phyloP scores from a whole-genome alignment of 1,284 basidiomycete genomes.

The Tylopilus sp. region DNA sequence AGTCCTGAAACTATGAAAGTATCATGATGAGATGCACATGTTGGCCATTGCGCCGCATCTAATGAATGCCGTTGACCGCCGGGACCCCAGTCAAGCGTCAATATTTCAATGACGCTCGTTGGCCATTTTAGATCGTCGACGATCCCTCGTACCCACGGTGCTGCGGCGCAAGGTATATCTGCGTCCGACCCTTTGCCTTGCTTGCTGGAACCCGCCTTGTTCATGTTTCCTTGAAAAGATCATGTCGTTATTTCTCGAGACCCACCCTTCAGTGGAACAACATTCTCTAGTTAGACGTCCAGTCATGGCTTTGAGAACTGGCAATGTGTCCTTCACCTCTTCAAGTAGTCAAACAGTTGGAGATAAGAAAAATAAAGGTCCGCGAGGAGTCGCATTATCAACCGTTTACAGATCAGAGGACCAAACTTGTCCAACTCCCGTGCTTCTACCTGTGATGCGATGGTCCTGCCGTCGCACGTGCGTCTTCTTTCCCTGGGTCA shows the following conservation, averaged over 20 bases:
- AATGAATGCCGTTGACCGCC: background rate
- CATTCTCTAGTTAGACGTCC: background rate
- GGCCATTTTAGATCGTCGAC: background rate
- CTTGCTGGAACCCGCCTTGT: too few species aligned
- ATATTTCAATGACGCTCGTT: background rate
- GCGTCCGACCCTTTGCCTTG: background rate
- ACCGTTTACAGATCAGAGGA: background rate
- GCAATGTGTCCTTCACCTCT: background rate
- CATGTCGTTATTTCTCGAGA: too few species aligned
- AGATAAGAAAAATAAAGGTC: background rate
- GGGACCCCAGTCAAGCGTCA: background rate
- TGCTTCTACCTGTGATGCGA: background rate
- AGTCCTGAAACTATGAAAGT: background rate
- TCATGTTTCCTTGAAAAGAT: background rate
- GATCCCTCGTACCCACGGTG: background rate
- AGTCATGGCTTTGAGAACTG: background rate
- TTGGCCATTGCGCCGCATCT: background rate
- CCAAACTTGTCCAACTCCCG: background rate
- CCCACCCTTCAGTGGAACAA: too few species aligned
- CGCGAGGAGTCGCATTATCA: background rate
- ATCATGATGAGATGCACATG: too few species aligned
- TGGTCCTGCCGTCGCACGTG: background rate
- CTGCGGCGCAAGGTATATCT: background rate
- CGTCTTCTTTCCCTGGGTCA: background rate
- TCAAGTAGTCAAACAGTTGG: background rate